These are phyloP conservation scores for bread wheat (Triticum aestivum) DNA, from an alignment of 176 grass and related monocot species.

Conservation along the genomic window DNA sequence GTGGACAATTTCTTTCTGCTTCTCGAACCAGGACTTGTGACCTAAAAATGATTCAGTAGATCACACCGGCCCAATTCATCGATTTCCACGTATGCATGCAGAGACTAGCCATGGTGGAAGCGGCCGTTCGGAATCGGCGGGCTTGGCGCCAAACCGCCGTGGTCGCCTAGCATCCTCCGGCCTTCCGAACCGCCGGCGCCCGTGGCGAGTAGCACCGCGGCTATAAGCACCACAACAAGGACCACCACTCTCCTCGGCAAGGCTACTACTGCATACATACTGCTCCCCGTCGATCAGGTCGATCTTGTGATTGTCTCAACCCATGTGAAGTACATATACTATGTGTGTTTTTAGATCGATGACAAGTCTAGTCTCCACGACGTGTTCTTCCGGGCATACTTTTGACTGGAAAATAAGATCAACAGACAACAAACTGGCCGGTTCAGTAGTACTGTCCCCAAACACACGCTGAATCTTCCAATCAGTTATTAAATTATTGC, in stretches of 20 bases:
- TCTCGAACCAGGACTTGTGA: not conserved
- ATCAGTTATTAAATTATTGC: too few species aligned
- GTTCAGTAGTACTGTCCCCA: too few species aligned
- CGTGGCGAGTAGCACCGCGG: not conserved
- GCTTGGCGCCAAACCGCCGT: not conserved
- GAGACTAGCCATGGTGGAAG: too few species aligned
- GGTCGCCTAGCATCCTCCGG: not conserved
- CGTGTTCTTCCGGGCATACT: too few species aligned
- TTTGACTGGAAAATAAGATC: too few species aligned
- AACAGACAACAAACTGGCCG: too few species aligned
- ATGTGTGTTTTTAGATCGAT: too few species aligned
- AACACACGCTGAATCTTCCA: too few species aligned
- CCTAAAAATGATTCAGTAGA: not conserved
- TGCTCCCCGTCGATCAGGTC: not conserved
- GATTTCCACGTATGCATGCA: too few species aligned
- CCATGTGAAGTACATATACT: too few species aligned
- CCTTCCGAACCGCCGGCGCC: not conserved
- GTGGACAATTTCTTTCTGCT: not conserved
- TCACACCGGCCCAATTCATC: not conserved
- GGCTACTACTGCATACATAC: not conserved
- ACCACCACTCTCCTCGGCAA: not conserved
- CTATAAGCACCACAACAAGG: not conserved
- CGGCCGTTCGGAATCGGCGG: not conserved
- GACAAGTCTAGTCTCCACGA: too few species aligned
- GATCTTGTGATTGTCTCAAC: too few species aligned